Evolutionary conservation across 805 yeast genomes (phyloP), one percentile per base, ranked within the genome.

Genomic region (Limtongozyma cylindracea): DNA sequence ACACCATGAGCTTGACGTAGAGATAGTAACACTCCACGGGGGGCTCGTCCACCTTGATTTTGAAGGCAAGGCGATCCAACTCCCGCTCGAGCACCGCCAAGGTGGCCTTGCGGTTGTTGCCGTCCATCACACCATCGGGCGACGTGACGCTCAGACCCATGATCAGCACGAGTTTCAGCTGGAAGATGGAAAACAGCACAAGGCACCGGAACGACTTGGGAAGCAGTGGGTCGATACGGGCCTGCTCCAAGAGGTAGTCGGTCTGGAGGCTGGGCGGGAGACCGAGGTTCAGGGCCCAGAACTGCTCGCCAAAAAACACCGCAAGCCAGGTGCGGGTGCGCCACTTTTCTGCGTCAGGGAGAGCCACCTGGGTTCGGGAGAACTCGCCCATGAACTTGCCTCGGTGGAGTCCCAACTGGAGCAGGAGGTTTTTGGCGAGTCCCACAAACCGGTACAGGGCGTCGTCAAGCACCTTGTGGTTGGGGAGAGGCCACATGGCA

Each of bases 311-410:
- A 36, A 80, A 72, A 41, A 73, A 82, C 3, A 76, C 71, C 3
- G 84, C 80, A 14, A 78, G 47, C 95, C 95, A 82, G 2, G 92
- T 64, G 31, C 93, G 53, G 1, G 94, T 78, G 41, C 95, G 58
- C 95, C 94, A 82, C 36, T 67, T 69, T 32, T 77, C 94, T 4
- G 93, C 84, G 43, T 82, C 78, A 0, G 84, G 84, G 43, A 80
- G 53, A 12, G 76, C 61, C 4, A 73, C 88, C 38, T 82, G 95
- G 15, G 84, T 74, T 35, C 95, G 56, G 5, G 91, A 70, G 32
- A 82, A 82, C 36, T 82, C 95, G 29, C 72, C 65, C 31, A 82
- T 77, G 39, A 82, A 82, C 38, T 73, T 74, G 3, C 58, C 56
- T 30, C 94, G 52, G 43, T 82, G 95, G 27, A 82, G 51, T 8